Evolutionary conservation across 2,329 filamentous ascomycete genomes (phyloP), one percentile per base, ranked within the genome.

Genomic region (Rachicladosporium sp.): DNA sequence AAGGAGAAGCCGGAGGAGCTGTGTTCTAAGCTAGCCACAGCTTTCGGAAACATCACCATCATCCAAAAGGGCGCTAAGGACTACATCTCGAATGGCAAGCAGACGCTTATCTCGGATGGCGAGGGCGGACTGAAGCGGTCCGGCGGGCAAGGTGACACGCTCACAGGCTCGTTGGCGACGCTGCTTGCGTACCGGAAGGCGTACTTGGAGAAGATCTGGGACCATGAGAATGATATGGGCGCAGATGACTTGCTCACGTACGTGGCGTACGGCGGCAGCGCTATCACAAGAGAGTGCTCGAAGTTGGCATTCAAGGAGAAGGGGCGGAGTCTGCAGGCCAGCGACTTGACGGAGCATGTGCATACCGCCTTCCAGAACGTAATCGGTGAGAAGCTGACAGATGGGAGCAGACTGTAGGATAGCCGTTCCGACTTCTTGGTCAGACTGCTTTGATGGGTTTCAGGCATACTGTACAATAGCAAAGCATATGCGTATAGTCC

Each of bases 121-220:
- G 65, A 76, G 53, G 91, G 91, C 6, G 89, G 89, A 1, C 63
- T 78, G 59, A 98, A 98, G 74, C 72, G 91, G 48, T 89, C 84
- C 42, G 91, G 89, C 35, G 91, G 91, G 0, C 91, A 98, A 64
- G 91, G 91, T 2, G 91, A 98, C 63, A 96, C 91, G 3, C 67
- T 98, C 48, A 96, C 91, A 0, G 91, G 91, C 1, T 79, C 79
- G 29, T 67, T 98, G 48, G 91, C 83, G 1, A 96, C 91, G 3
- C 77, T 98, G 49, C 63, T 96, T 47, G 88, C 77, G 1, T 98
- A 89, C 79, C 73, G 89, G 44, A 80, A 79, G 58, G 86, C 86
- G 13, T 98, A 98, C 60, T 68, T 86, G 39, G 83, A 94, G 42
- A 70, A 71, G 21, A 61, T 95, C 3, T 96, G 89, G 89, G 78